Conservation (phyloP, 306 rosid genomes). For the Cyclanthera cordifolia region DNA sequence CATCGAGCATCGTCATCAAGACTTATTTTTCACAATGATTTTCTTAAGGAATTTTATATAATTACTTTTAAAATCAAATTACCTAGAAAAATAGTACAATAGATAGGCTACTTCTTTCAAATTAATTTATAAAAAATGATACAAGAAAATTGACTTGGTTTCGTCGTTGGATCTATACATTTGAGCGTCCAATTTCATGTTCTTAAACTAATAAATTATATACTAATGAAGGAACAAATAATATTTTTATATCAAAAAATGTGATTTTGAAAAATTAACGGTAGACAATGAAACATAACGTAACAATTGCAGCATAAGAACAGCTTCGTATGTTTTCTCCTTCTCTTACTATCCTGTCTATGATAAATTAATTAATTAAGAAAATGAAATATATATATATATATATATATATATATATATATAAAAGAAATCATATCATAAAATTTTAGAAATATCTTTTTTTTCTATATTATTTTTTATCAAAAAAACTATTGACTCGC, state of each 20-base stretch:
- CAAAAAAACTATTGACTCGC: too few species aligned
- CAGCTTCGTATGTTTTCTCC: slow-evolving; percentile 1
- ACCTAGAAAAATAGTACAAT: not conserved
- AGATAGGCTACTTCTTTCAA: not conserved
- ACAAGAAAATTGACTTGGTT: not conserved
- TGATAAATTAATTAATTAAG: too few species aligned
- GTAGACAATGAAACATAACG: slow-evolving; percentile 10
- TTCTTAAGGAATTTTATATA: not conserved
- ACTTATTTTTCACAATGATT: not conserved
- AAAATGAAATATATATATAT: too few species aligned
- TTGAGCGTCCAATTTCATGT: slow-evolving; percentile 7
- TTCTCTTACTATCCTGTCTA: too few species aligned
- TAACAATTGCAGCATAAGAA: not conserved
- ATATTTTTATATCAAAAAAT: not conserved
- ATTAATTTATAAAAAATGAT: not conserved
- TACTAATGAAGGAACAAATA: slow-evolving; percentile 1
- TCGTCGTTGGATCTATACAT: slow-evolving; percentile 11
- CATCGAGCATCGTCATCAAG: slow-evolving; percentile 2
- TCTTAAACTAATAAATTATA: not conserved
- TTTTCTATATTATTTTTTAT: too few species aligned
- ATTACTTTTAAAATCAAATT: too few species aligned
- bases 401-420: too few species aligned
- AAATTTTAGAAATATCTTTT: too few species aligned
- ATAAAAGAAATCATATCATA: too few species aligned
- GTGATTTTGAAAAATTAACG: not conserved